These are phyloP conservation scores for Boletus coccyginus DNA, from an alignment of 768 basidiomycete genomes.

Conservation along the genomic window DNA sequence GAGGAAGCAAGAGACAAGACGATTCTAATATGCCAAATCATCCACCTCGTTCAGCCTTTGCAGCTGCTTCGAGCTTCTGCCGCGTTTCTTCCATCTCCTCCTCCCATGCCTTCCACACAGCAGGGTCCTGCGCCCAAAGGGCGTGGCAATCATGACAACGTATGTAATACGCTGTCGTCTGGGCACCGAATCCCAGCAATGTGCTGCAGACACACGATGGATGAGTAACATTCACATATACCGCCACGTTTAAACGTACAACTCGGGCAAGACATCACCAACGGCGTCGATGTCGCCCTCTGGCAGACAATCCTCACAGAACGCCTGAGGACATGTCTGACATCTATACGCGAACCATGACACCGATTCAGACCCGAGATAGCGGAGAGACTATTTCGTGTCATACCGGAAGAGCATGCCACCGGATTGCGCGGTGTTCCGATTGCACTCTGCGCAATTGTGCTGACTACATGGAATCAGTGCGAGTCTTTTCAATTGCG, in stretches of 20 bases:
- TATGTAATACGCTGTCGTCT: constrained; percentile 44
- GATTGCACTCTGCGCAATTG: constrained; percentile 42
- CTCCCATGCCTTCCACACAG: constrained; percentile 42
- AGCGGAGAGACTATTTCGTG: background rate
- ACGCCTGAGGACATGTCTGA: constrained; percentile 56
- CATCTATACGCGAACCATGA: constrained; percentile 36
- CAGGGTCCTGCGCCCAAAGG: constrained; percentile 35
- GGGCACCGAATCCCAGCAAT: constrained; percentile 39
- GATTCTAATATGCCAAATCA: background rate
- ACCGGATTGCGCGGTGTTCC: constrained; percentile 45
- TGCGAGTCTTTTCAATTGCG: constrained; percentile 27
- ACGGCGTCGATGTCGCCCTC: constrained; percentile 47
- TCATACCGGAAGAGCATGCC: constrained; percentile 58
- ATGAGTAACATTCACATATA: constrained; percentile 7
- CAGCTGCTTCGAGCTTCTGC: constrained; percentile 29
- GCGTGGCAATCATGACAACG: constrained; percentile 48
- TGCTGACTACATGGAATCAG: constrained; percentile 49
- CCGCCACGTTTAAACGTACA: constrained; percentile 37
- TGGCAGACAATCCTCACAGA: constrained; percentile 62
- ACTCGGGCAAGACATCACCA: constrained; percentile 56
- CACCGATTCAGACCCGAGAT: constrained; percentile 1
- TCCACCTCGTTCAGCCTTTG: background rate
- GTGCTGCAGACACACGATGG: constrained; percentile 28
- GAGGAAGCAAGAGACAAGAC: background rate
- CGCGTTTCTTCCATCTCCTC: constrained; percentile 40